These are phyloP conservation scores for Pythium coloratum DNA, from an alignment of 352 stramenopile genomes.

Conservation along the genomic window DNA sequence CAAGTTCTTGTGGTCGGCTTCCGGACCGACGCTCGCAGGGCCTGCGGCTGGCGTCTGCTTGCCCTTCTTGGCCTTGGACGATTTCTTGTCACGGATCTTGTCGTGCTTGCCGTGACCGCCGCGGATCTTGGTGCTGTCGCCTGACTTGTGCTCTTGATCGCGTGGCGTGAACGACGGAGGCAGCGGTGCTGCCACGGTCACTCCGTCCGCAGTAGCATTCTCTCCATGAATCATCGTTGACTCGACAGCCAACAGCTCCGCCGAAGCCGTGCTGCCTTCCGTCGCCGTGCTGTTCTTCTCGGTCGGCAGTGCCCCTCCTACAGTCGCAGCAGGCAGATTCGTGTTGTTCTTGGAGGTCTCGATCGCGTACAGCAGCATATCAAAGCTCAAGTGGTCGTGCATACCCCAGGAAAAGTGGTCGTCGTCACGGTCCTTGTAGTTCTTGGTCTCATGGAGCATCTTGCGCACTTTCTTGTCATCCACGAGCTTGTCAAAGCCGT, in stretches of 20 bases:
- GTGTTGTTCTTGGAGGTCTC: constrained; percentile 36
- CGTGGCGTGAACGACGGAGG: background rate
- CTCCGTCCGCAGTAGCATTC: background rate
- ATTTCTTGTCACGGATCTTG: background rate
- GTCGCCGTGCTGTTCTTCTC: background rate
- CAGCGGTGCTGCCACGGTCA: background rate
- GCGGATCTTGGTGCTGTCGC: background rate
- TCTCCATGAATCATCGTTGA: background rate
- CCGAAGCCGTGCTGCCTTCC: background rate
- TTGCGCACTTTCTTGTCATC: constrained; percentile 64
- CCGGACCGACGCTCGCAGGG: background rate
- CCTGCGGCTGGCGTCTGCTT: background rate
- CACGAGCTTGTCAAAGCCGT: constrained; percentile 73
- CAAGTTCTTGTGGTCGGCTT: background rate
- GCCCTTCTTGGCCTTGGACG: background rate
- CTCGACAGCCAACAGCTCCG: background rate
- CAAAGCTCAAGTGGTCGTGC: constrained; percentile 72
- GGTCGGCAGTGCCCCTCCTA: background rate
- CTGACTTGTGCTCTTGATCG: background rate
- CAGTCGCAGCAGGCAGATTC: background rate
- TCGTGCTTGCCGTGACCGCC: background rate
- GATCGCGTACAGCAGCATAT: constrained; percentile 69
- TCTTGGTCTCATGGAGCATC: constrained; percentile 57
- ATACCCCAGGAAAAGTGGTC: constrained; percentile 73
- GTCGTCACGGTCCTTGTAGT: constrained; percentile 58